A percentile compares a stretch with the other conserved stretches of the same genome.
Conservation (phyloP, 2,329 filamentous ascomycete genomes). For the Cytospora mali region DNA sequence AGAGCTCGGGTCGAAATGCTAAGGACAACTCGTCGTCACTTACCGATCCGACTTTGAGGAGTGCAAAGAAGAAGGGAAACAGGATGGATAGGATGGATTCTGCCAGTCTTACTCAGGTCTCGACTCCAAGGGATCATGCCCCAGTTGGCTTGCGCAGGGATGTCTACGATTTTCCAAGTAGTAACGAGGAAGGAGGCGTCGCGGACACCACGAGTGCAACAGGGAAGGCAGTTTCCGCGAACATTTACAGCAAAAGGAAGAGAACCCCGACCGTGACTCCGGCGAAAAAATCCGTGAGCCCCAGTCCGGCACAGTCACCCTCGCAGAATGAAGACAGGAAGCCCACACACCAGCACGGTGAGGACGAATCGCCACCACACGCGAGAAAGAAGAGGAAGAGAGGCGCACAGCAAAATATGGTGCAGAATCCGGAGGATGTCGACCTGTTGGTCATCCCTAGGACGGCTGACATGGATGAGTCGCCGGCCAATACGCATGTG, state of each 20-base stretch:
- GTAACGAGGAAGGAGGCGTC: conserved; percentile 36
- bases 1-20: conserved; percentile 13
- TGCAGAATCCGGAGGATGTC: conserved; percentile 28
- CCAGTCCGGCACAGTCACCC: conserved; percentile 10
- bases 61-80: conserved; percentile 19
- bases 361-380: conserved; percentile 17
- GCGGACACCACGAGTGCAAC: conserved; percentile 9
- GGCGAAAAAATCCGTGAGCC: background rate
- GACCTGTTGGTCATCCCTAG: conserved; percentile 31
- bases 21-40: conserved; percentile 30
- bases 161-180: conserved; percentile 50
- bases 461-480: conserved; percentile 20
- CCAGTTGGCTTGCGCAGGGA: conserved; percentile 36
- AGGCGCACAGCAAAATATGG: background rate
- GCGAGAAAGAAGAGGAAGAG: conserved; percentile 19
- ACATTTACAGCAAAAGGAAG: conserved; percentile 30
- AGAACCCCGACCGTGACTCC: background rate
- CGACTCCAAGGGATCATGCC: conserved; percentile 34
- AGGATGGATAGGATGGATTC: conserved; percentile 21
- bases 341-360: background rate
- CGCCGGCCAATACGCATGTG: conserved; percentile 19
- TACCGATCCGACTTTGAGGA: conserved; percentile 34
- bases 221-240: conserved; percentile 7
- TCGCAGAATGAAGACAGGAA: background rate
- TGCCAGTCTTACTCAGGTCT: conserved; percentile 39